Percentiles rank a stretch among this genome's conserved stretches.
Evolutionary conservation across 495 filamentous ascomycete species (phyloP).

Genomic region (Penicillium paradoxum): DNA sequence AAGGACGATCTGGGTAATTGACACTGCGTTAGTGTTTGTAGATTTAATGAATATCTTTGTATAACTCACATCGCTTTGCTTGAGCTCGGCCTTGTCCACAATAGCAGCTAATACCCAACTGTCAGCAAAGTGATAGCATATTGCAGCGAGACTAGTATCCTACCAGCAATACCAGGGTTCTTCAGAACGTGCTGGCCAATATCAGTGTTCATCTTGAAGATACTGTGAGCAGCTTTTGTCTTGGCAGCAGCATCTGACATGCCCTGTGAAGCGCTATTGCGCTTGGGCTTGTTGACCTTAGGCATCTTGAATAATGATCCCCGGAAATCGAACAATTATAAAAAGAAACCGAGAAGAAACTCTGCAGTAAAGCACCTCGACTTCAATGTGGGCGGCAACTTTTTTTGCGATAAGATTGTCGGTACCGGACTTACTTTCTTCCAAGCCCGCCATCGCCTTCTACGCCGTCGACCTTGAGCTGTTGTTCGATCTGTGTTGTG

Average conservation of each 20-base stretch:
- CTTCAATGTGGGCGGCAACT: conserved; percentile 17
- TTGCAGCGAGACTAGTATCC: background rate
- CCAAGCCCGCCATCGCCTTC: conserved; percentile 9
- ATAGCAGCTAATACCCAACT: conserved; percentile 43
- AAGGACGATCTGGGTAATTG: conserved; percentile 49
- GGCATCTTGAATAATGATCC: conserved; percentile 21
- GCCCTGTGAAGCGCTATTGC: conserved; percentile 46
- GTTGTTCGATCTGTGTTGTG: conserved; percentile 1
- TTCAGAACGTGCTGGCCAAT: conserved; percentile 92
- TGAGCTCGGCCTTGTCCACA: conserved; percentile 80
- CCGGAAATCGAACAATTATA: background rate
- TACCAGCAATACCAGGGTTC: conserved; percentile 87
- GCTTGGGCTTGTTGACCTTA: conserved; percentile 50
- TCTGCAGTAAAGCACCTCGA: background rate
- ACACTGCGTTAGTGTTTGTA: background rate
- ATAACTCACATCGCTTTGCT: conserved; percentile 69
- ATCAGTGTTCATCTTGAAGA: conserved; percentile 84
- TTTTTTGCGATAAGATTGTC: conserved; percentile 43
- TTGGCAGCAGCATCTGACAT: conserved; percentile 48
- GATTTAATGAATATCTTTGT: background rate
- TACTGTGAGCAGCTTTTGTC: conserved; percentile 61
- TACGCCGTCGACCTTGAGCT: conserved; percentile 4
- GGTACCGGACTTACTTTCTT: conserved; percentile 29
- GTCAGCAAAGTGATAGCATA: background rate
- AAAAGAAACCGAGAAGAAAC: background rate